Evolutionary conservation across 257 asterid species (phyloP).

Genomic region (Linaria vulgaris): DNA sequence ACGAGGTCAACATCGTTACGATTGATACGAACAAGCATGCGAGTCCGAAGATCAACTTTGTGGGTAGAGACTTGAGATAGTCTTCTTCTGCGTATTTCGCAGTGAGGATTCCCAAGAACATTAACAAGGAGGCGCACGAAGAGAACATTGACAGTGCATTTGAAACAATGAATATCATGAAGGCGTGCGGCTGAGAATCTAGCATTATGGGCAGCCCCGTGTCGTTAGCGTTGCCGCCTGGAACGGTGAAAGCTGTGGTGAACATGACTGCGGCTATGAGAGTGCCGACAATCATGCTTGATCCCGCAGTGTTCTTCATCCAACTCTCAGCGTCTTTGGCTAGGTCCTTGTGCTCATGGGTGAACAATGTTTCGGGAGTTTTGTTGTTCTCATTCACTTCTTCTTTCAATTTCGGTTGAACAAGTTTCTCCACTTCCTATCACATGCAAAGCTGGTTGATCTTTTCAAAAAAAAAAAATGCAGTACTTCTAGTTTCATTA

Average conservation of each 20-base stretch:
- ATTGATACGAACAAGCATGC: constrained; percentile 26
- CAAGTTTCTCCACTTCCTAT: background rate
- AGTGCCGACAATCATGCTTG: constrained; percentile 13
- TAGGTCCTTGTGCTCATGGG: background rate
- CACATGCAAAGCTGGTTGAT: background rate
- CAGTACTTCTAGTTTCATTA: too few relatives aligned
- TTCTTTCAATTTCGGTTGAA: background rate
- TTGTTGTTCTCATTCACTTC: background rate
- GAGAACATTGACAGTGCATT: constrained; percentile 34
- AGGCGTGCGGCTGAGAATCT: background rate
- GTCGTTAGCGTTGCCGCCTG: background rate
- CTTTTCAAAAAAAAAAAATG: too few relatives aligned
- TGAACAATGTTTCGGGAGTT: background rate
- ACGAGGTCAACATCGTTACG: constrained; percentile 29
- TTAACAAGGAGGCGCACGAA: constrained; percentile 24
- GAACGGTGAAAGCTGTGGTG: constrained; percentile 17
- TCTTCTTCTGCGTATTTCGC: constrained; percentile 30
- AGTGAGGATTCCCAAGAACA: constrained; percentile 36
- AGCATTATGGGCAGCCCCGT: constrained; percentile 20
- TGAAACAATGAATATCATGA: constrained; percentile 30
- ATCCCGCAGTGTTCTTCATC: constrained; percentile 23
- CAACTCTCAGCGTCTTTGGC: constrained; percentile 15
- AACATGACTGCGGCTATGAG: constrained; percentile 19
- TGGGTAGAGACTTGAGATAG: constrained; percentile 20
- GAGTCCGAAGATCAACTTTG: constrained; percentile 26